These are phyloP conservation scores for Huntiella omanensis DNA, from an alignment of 2,329 filamentous ascomycete genomes.

Conservation along the genomic window DNA sequence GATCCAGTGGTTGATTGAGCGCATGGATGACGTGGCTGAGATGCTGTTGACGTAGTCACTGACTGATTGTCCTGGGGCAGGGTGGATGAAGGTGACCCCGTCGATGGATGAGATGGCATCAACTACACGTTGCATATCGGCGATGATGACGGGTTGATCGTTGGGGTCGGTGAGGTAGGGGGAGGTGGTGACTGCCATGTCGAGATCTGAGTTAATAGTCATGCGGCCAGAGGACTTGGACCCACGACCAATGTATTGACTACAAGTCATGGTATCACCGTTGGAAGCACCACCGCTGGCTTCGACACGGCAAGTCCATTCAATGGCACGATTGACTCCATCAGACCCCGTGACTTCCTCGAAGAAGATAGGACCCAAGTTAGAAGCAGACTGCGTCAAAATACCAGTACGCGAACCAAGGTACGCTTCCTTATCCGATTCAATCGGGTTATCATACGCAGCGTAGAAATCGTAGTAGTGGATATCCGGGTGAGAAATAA, in stretches of 20 bases:
- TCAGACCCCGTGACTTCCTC: conserved; percentile 39
- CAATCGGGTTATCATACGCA: conserved; percentile 33
- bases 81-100: conserved; percentile 32
- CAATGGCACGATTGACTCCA: conserved; percentile 41
- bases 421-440: conserved; percentile 24
- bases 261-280: conserved; percentile 29
- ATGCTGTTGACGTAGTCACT: conserved; percentile 36
- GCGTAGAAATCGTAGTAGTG: conserved; percentile 46
- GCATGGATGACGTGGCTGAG: conserved; percentile 17
- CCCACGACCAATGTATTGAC: conserved; percentile 45
- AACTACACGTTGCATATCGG: conserved; percentile 42
- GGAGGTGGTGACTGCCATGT: conserved; percentile 36
- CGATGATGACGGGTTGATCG: conserved; percentile 45
- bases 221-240: conserved; percentile 41
- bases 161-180: conserved; percentile 41
- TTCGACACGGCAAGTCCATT: conserved; percentile 48
- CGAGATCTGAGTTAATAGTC: conserved; percentile 37
- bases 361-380: conserved; percentile 38
- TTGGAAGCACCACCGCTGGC: conserved; percentile 25
- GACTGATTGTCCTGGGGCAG: conserved; percentile 30
- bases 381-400: conserved; percentile 43
- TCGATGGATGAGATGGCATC: conserved; percentile 32
- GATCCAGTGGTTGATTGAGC: conserved; percentile 33
- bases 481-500: conserved; percentile 25
- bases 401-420: conserved; percentile 33